A percentile compares a stretch with the other conserved stretches of the same genome.
phyloP scores from a whole-genome alignment of 2,329 filamentous ascomycete species.

The Elsinoe perseae region DNA sequence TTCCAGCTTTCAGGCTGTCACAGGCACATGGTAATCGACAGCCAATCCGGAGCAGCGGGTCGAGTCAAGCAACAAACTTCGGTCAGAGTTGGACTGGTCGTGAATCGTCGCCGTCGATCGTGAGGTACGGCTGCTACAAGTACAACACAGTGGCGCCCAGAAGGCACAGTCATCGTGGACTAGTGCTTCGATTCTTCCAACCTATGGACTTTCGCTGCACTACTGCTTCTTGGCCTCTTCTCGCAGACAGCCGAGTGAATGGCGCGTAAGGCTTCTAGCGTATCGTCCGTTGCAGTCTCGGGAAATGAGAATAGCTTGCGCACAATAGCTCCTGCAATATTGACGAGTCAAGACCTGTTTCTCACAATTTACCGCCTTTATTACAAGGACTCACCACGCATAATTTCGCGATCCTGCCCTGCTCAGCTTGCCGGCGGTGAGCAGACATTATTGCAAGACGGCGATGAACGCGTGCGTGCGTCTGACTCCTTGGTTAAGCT shows the following conservation, averaged over 20 bases:
- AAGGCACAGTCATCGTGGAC: not conserved
- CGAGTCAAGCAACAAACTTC: constrained; percentile 14
- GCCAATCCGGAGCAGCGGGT: constrained; percentile 15
- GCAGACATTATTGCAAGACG: constrained; percentile 6
- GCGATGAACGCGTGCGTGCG: not conserved
- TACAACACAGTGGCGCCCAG: not conserved
- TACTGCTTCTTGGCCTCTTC: not conserved
- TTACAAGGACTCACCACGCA: constrained; percentile 7
- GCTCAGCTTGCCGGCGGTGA: constrained; percentile 6
- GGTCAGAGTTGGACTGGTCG: constrained; percentile 9
- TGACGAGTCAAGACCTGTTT: constrained; percentile 10
- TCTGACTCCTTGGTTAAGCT: not conserved
- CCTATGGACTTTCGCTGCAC: not conserved
- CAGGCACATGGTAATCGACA: constrained; percentile 8
- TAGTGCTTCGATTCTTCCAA: not conserved
- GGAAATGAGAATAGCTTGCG: not conserved
- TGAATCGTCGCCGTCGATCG: constrained; percentile 8
- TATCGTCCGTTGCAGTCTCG: constrained; percentile 1
- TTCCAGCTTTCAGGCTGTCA: not conserved
- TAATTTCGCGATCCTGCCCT: not conserved
- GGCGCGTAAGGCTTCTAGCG: constrained; percentile 6
- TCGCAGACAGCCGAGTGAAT: not conserved
- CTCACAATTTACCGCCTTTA: constrained; percentile 11
- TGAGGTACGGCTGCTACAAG: not conserved
- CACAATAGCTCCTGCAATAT: constrained; percentile 5